Evolutionary conservation across 2,329 filamentous ascomycete species (phyloP).

Genomic region (Dothideomycetes sp.): DNA sequence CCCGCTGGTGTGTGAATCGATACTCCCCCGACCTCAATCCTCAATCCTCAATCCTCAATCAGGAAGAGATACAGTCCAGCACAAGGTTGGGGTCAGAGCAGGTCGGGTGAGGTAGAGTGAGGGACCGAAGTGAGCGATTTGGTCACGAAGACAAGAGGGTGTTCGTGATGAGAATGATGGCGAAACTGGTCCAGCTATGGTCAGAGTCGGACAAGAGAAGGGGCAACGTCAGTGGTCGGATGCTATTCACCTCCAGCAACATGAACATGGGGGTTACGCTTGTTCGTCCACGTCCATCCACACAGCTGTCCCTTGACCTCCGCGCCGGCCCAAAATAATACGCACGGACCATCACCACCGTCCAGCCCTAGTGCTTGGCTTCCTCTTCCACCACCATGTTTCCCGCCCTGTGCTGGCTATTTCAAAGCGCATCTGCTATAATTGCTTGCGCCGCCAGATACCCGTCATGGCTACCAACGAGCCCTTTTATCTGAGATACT

Average conservation of each 20-base stretch:
- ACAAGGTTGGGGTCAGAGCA: not conserved
- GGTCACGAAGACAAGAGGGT: too few species aligned
- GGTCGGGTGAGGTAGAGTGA: too few species aligned
- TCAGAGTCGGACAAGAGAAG: too few species aligned
- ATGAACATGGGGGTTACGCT: too few species aligned
- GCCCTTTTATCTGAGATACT: conserved; percentile 93
- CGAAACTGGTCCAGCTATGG: too few species aligned
- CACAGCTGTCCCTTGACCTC: not conserved
- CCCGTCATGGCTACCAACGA: conserved; percentile 58
- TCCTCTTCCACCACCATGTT: not conserved
- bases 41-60: not conserved
- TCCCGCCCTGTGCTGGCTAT: too few species aligned
- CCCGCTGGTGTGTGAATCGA: not conserved
- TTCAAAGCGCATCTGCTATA: not conserved
- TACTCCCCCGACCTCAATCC: not conserved
- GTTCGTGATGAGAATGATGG: too few species aligned
- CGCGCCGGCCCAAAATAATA: not conserved
- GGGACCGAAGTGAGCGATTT: too few species aligned
- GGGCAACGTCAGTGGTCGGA: too few species aligned
- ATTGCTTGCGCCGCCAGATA: not conserved
- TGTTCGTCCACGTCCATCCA: not conserved
- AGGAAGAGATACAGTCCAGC: not conserved
- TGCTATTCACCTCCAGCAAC: too few species aligned
- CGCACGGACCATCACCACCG: conserved; percentile 2
- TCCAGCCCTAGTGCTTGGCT: not conserved